Evolutionary conservation across 305 asterid genomes (phyloP), one percentile per base, ranked within the genome.

Genomic region (Solanum chacoense): DNA sequence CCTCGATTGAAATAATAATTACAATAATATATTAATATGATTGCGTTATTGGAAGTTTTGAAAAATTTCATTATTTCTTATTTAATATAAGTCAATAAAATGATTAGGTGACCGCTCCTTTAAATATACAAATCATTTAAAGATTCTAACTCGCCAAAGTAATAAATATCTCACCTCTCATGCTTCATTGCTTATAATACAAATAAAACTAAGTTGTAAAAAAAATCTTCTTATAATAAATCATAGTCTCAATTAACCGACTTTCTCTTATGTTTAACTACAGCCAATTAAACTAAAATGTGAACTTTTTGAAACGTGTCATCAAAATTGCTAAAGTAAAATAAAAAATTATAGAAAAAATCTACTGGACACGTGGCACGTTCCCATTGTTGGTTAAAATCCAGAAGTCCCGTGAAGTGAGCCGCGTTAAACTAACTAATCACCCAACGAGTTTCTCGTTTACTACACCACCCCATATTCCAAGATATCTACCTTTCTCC

Each of bases 401-500:
- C 75, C 28, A 71, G 72, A 77, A 69, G 5, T 26, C 91, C 92
- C 97, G 96, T 93, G 96, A 93, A 89, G 87, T 9, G 55, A 36
- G 94, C 93, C 93, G 92, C 90, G 87, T 78, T 7, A 34, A 89
- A 32, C 93, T 86, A 89, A 88, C 80, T 87, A 34, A 84, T 85
- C 89, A 78, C 4, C 45, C 72, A 83, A 84, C 87, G 87, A 84
- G 87, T 18, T 24, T 28, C n/a, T 42, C 89, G 76, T 55, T 76
- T 85, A 20, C 89, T 31, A 34, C 88, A 83, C 85, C 11, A 6
- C 9, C 28, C 84, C 85, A n/a, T 12, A 18, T 78, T 78, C 63
- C 85, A 78, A 78, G 85, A 78, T 35, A 72, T 75, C 81, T 18
- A 20, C 55, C 42, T 32, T 24, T 79, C 65, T 40, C 2, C 5